Conservation (phyloP, 1,139 yeast species). For the Diutina sp. region DNA sequence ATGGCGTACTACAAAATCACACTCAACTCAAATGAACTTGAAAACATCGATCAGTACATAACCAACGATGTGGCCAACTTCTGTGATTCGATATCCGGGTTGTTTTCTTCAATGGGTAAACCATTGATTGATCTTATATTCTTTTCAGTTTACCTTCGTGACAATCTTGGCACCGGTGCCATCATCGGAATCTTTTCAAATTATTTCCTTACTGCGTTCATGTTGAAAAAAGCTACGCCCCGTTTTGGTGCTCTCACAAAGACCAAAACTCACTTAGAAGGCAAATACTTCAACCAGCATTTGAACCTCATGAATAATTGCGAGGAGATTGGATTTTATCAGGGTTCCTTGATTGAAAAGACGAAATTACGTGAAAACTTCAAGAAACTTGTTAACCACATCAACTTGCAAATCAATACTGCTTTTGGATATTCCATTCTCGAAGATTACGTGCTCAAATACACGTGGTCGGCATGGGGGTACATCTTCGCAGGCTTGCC, state of each 20-base stretch:
- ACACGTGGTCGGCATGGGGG: constrained; percentile 93
- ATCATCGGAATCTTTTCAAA: constrained; percentile 71
- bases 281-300: constrained; percentile 81
- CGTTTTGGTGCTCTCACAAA: constrained; percentile 75
- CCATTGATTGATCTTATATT: constrained; percentile 84
- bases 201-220: constrained; percentile 68
- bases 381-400: constrained; percentile 33
- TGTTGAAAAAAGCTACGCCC: constrained; percentile 67
- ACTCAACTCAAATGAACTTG: constrained; percentile 28
- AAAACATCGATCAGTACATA: constrained; percentile 62
- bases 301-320: constrained; percentile 76
- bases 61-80: constrained; percentile 78
- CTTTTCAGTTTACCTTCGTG: constrained; percentile 74
- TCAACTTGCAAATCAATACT: constrained; percentile 35
- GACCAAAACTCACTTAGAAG: constrained; percentile 67
- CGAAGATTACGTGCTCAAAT: constrained; percentile 81
- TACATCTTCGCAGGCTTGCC: constrained; percentile 85
- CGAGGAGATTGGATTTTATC: constrained; percentile 90
- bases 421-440: constrained; percentile 51
- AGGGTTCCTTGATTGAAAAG: constrained; percentile 79
- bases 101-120: constrained; percentile 83
- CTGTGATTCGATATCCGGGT: constrained; percentile 70
- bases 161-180: constrained; percentile 78
- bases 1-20: constrained; percentile 72
- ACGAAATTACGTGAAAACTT: constrained; percentile 51